phyloP scores from a whole-genome alignment of 2,329 filamentous ascomycete genomes.

The Arthroderma sp. region DNA sequence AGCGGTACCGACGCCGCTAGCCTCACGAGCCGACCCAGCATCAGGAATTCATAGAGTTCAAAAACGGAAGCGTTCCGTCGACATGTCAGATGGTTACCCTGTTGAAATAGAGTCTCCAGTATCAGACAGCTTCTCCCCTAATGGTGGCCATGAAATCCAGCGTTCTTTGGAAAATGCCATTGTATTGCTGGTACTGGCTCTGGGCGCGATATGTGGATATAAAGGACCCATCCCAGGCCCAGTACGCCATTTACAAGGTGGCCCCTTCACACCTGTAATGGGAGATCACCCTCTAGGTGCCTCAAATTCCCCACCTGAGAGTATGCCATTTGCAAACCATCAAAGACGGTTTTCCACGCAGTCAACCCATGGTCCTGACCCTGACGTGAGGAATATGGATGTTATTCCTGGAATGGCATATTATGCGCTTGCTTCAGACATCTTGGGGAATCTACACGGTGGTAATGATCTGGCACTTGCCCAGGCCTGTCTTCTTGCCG shows the following conservation, averaged over 20 bases:
- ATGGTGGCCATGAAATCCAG: conserved; percentile 23
- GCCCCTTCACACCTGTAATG: conserved; percentile 9
- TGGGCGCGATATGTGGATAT: conserved; percentile 67
- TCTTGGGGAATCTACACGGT: conserved; percentile 68
- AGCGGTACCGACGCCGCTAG: background rate
- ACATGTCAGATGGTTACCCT: conserved; percentile 5
- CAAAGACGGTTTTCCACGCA: conserved; percentile 6
- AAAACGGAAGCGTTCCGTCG: conserved; percentile 15
- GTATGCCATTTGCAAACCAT: conserved; percentile 6
- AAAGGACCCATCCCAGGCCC: conserved; percentile 41
- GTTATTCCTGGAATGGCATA: conserved; percentile 82
- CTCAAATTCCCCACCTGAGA: conserved; percentile 3
- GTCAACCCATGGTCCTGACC: conserved; percentile 13
- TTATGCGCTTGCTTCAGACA: conserved; percentile 74
- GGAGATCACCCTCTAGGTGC: background rate
- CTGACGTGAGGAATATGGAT: conserved; percentile 55
- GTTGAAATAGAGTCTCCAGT: conserved; percentile 8
- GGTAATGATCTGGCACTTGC: conserved; percentile 72
- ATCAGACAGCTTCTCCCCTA: conserved; percentile 7
- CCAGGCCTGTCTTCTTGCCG: conserved; percentile 72
- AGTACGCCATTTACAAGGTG: conserved; percentile 31
- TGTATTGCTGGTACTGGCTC: conserved; percentile 67
- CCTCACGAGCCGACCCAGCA: background rate
- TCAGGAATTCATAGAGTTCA: conserved; percentile 9
- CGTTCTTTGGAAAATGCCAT: conserved; percentile 68